These are phyloP conservation scores for Leccinum incarnatum DNA, from an alignment of 768 basidiomycete species.

Conservation along the genomic window DNA sequence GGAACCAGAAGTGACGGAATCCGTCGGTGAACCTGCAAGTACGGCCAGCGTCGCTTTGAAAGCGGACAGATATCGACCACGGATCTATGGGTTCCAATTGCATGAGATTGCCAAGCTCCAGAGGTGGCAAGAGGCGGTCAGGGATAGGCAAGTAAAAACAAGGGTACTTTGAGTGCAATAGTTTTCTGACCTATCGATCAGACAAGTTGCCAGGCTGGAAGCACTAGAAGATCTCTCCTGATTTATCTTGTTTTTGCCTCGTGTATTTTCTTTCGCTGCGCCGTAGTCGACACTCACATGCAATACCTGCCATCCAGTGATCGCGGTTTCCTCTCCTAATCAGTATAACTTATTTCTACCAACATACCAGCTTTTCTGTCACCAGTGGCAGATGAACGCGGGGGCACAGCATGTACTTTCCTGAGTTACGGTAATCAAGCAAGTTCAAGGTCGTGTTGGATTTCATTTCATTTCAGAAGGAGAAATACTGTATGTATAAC, in stretches of 20 bases:
- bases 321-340: neutral
- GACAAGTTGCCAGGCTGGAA: slow-evolving; percentile 53
- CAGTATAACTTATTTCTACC: neutral
- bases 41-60: slow-evolving; percentile 84
- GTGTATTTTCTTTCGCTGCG: slow-evolving; percentile 2
- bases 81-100: slow-evolving; percentile 96
- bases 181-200: slow-evolving; percentile 13
- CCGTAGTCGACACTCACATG: slow-evolving; percentile 6
- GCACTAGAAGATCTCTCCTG: slow-evolving; percentile 39
- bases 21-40: slow-evolving; percentile 64
- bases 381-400: neutral
- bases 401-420: neutral
- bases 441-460: neutral
- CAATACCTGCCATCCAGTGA: neutral
- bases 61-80: slow-evolving; percentile 88
- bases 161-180: neutral
- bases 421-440: neutral
- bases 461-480: neutral
- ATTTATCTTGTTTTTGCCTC: slow-evolving; percentile 3
- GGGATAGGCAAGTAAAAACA: slow-evolving; percentile 61
- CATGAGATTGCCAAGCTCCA: slow-evolving; percentile 91
- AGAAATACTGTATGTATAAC: neutral
- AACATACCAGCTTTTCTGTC: neutral
- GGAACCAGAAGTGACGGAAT: slow-evolving; percentile 47
- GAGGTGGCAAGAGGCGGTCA: slow-evolving; percentile 92